Evolutionary conservation across 345 rosid species (phyloP), one percentile per base, ranked within the genome.

Genomic region (Excoecaria agallocha): DNA sequence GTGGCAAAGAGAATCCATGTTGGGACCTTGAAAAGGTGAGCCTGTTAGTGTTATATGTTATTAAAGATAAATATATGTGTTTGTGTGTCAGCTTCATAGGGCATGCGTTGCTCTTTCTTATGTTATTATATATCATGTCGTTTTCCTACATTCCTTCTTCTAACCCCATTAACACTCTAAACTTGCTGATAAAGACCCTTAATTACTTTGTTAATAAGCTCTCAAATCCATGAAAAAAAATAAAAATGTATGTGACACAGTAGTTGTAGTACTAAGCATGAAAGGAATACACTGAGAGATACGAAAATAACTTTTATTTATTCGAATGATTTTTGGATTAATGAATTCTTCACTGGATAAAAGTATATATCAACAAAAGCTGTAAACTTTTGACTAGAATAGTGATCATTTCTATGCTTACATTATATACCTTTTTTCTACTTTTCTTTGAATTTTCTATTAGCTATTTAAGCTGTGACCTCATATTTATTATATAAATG

Each of bases 11-110:
- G 82, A 84, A 77, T 86, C 88, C 85, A 81, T 83, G 86, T 78
- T 78, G 82, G 79, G 72, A 75, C 81, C 86, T 79, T 86, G 39
- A 86, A 86, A 86, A 86, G 87, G 73, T 24, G 89, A 84, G 86
- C 89, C 89, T 24, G 16, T 66, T 30, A 30, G 30, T 30, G 30
- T 30, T 30, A 30, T 30, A 30, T 30, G 30, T 30, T 30, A 30
- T 30, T 30, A 60, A 20, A 55, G 38, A 59, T 49, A 45, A 43
- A 39, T 54, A 52, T 39, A 64, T 68, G 49, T 73, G 17, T 79
- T 59, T 73, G 75, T 70, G 80, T 77, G 85, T 82, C 87, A 82
- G 84, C 78, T 74, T 71, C 51, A 73, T 68, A 70, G 60, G 73
- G 82, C 84, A 81, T 79, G 86, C 85, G 82, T 61, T 76, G 30